Evolutionary conservation across 331 rosid genomes (phyloP).

Genomic region (Acacia pycnantha): DNA sequence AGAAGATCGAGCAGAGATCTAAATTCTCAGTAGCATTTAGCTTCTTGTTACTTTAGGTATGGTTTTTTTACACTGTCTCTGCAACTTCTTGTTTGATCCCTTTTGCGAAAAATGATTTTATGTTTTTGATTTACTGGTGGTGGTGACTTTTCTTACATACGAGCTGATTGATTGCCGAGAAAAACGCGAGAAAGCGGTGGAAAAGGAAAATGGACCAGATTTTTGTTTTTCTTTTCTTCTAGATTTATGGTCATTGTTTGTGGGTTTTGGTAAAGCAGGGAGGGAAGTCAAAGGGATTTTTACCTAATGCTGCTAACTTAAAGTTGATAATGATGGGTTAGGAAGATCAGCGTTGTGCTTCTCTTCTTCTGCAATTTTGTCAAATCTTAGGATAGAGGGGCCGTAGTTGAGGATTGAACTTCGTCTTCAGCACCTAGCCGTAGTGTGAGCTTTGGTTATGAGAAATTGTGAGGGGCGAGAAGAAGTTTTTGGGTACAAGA

Average conservation of each 20-base stretch:
- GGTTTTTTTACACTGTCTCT: not conserved
- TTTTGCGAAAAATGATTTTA: not conserved
- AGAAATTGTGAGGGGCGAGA: not conserved
- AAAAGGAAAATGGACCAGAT: not conserved
- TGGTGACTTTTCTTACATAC: slow-evolving; percentile 19
- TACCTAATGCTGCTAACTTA: slow-evolving; percentile 31
- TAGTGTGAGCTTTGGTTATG: slow-evolving; percentile 3
- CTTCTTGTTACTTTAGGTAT: slow-evolving; percentile 18
- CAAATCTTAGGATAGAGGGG: not conserved
- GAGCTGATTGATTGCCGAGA: slow-evolving; percentile 32
- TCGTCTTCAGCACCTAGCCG: slow-evolving; percentile 8
- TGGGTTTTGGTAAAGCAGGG: slow-evolving; percentile 23
- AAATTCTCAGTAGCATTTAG: not conserved
- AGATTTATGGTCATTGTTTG: slow-evolving; percentile 24
- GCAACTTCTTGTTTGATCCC: not conserved
- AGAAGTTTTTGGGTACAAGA: slow-evolving; percentile 6
- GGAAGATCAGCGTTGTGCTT: not conserved
- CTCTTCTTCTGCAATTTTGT: not conserved
- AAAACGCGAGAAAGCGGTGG: slow-evolving; percentile 20
- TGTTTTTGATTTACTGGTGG: not conserved
- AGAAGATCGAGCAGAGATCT: slow-evolving; percentile 32
- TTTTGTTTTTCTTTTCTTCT: not conserved
- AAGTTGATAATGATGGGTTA: slow-evolving; percentile 19
- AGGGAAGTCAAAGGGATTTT: slow-evolving; percentile 38
- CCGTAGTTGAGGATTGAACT: not conserved